phyloP scores from a whole-genome alignment of 176 grass and related monocot species.

The Bonia amplexicaulis region DNA sequence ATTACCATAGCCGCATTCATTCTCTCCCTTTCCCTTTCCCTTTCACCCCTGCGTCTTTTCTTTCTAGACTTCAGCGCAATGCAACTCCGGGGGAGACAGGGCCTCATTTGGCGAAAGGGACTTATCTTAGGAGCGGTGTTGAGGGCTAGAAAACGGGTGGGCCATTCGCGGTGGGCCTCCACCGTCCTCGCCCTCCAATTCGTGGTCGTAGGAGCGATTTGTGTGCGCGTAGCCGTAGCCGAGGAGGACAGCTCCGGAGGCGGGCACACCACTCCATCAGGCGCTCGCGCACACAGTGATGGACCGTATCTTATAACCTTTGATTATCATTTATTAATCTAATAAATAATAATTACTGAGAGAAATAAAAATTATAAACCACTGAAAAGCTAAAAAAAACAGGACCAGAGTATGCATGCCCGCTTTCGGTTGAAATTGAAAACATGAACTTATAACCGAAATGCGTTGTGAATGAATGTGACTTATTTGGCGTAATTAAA shows the following conservation, averaged over 20 bases:
- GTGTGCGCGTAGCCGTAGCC: not conserved
- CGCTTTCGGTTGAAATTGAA: too few relatives aligned
- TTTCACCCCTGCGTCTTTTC: not conserved
- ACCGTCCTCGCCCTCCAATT: not conserved
- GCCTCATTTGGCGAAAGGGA: slow-evolving; percentile 49
- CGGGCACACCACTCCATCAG: not conserved
- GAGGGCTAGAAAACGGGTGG: not conserved
- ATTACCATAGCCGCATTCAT: not conserved
- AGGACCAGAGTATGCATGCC: too few relatives aligned
- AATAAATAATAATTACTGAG: too few relatives aligned
- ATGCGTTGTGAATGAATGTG: too few relatives aligned
- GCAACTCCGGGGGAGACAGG: not conserved
- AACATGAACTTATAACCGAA: too few relatives aligned
- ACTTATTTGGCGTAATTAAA: too few relatives aligned
- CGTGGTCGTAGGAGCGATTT: not conserved
- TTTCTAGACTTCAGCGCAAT: slow-evolving; percentile 5
- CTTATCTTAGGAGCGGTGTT: slow-evolving; percentile 11
- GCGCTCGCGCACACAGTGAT: not conserved
- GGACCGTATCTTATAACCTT: too few relatives aligned
- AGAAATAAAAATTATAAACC: too few relatives aligned
- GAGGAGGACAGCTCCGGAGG: not conserved
- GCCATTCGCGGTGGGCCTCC: not conserved
- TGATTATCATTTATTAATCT: too few relatives aligned
- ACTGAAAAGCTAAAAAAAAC: too few relatives aligned
- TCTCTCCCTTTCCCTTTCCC: not conserved